Conservation (phyloP, 2,329 filamentous ascomycete genomes). For the Aspergillus puulaauensis region DNA sequence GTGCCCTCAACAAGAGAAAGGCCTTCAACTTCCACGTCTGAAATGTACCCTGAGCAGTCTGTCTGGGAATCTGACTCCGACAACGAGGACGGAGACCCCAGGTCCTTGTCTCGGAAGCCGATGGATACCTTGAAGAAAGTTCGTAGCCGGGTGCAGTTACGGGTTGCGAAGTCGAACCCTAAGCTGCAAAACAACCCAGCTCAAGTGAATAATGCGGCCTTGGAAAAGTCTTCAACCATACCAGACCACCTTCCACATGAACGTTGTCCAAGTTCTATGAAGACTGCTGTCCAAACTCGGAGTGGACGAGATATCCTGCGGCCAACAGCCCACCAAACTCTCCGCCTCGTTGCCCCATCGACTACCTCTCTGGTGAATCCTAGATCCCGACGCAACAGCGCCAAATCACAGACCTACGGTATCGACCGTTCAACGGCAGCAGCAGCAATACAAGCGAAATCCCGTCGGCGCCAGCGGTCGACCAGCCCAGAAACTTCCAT, state of each 20-base stretch:
- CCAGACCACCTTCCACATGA: conserved; percentile 23
- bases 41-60: conserved; percentile 36
- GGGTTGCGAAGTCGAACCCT: conserved; percentile 38
- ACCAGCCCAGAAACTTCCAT: conserved; percentile 25
- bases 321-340: conserved; percentile 27
- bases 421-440: conserved; percentile 37
- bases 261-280: conserved; percentile 18
- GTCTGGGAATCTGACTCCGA: conserved; percentile 44
- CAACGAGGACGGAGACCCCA: conserved; percentile 33
- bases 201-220: conserved; percentile 15
- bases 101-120: conserved; percentile 36
- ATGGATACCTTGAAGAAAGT: conserved; percentile 43
- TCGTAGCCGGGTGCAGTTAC: conserved; percentile 39
- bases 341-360: conserved; percentile 38
- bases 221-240: conserved; percentile 32
- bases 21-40: conserved; percentile 35
- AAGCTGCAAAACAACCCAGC: conserved; percentile 28
- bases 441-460: conserved; percentile 37
- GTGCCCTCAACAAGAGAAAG: conserved; percentile 28
- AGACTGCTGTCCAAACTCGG: conserved; percentile 20
- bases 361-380: conserved; percentile 32
- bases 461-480: conserved; percentile 31
- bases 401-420: conserved; percentile 23
- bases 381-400: conserved; percentile 25
- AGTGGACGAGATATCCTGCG: conserved; percentile 26